These are phyloP conservation scores for Clitocybe nebularis DNA, from an alignment of 1,284 basidiomycete species.

Conservation along the genomic window DNA sequence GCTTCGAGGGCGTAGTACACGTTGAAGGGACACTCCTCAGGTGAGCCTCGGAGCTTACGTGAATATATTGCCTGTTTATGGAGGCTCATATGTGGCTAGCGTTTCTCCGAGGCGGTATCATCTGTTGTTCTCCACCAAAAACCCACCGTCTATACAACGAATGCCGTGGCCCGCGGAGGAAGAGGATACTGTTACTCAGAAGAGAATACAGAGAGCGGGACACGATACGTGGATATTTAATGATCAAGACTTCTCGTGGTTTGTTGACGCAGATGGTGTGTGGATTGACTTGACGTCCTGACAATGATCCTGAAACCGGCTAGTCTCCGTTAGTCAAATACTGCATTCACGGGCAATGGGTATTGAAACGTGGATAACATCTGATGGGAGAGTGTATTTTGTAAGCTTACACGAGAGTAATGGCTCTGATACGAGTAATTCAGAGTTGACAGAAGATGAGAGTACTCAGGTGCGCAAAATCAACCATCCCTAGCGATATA, in stretches of 20 bases:
- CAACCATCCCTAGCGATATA: not conserved
- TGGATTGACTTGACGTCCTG: slow-evolving; percentile 7
- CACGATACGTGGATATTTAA: slow-evolving; percentile 73
- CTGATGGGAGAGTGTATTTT: slow-evolving; percentile 76
- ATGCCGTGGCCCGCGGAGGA: slow-evolving; percentile 73
- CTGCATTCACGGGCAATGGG: slow-evolving; percentile 51
- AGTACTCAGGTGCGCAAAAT: slow-evolving; percentile 11
- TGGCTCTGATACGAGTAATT: slow-evolving; percentile 14
- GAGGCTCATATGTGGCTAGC: slow-evolving; percentile 32
- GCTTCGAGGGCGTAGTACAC: slow-evolving; percentile 80
- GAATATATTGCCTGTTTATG: slow-evolving; percentile 1
- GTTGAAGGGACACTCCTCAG: slow-evolving; percentile 74
- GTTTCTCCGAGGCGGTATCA: slow-evolving; percentile 68
- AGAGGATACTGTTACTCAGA: slow-evolving; percentile 33
- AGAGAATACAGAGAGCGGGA: slow-evolving; percentile 29
- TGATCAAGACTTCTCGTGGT: slow-evolving; percentile 69
- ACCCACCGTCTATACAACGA: slow-evolving; percentile 68
- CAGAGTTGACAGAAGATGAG: slow-evolving; percentile 18
- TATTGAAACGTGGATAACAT: slow-evolving; percentile 78
- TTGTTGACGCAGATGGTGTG: slow-evolving; percentile 66
- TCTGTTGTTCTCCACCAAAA: slow-evolving; percentile 68
- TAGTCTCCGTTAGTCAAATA: slow-evolving; percentile 62
- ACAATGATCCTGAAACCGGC: not conserved
- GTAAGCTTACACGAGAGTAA: slow-evolving; percentile 52
- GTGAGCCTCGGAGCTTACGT: slow-evolving; percentile 30